Base-by-base conservation (phyloP, 31 red algal species). In the Asparagopsis taxiformis region DNA sequence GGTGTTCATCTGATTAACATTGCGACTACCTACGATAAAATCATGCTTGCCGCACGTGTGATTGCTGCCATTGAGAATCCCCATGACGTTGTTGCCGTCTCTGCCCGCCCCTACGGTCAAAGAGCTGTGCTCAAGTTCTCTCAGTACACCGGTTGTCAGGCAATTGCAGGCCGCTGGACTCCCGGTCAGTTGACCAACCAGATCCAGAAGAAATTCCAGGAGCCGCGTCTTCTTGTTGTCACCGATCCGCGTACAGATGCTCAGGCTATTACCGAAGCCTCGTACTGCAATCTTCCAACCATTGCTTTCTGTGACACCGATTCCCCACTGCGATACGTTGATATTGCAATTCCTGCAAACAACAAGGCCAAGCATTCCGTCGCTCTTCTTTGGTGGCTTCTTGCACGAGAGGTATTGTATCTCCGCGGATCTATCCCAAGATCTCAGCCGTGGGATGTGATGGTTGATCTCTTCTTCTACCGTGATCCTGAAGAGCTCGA, bases 391-490 rank as follows among this genome's bases (percentile, higher is more conserved):
- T 99, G 91, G 91, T 99, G 82, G 70, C 65, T 99, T 24, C 62
- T 99, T 16, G 77, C 80, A 30, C 79, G 97, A 3, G 91, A 99
- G 69, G 88, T 99, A 34, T 67, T 95, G 17, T 85, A 88, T 55
- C 72, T 99, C 49, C 88, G 87, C 31, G 97, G 97, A 3, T 73
- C 69, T 38, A 90, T 99, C 68, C 55, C 64, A 17, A 82, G 91
- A 22, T 29, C 65, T 11, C 32, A 54, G 35, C 68, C 73, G 8
- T 99, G 97, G 97, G 91, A 99, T 60, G 97, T 99, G 16, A 95
- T 92, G 87, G 97, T 99, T 7, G 97, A 99, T 88, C 89, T 99
- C 55, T 99, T 99, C 92, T 99, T 99, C 50, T 95, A 99, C 70
- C 87, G 96, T 48, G 92, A 99, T 70, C 72, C 81, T 30, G 92